phyloP scores from a whole-genome alignment of 495 filamentous ascomycete species.

The Aspergillus sclerotioniger region DNA sequence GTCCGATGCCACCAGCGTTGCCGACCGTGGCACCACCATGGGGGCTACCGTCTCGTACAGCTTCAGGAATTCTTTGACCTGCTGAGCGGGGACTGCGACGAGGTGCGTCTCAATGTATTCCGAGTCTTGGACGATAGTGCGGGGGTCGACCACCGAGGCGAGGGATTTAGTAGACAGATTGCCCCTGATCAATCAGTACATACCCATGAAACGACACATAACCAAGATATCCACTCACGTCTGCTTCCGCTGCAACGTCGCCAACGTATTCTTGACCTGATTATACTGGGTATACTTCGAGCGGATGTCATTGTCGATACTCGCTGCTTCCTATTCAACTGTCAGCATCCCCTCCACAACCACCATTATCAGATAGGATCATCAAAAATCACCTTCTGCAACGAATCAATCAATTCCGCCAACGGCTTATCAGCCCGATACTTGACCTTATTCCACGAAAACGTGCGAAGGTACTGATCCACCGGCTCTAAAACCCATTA shows the following conservation, averaged over 20 bases:
- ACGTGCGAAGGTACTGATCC: conserved; percentile 85
- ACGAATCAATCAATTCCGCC: conserved; percentile 74
- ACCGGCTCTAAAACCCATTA: conserved; percentile 67
- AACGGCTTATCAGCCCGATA: conserved; percentile 90
- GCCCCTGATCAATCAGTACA: conserved; percentile 55
- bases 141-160: conserved; percentile 77
- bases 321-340: conserved; percentile 65
- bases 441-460: conserved; percentile 95
- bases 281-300: conserved; percentile 92
- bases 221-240: conserved; percentile 52
- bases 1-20: conserved; percentile 71
- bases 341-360: conserved; percentile 5
- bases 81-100: conserved; percentile 74
- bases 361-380: not conserved
- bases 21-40: conserved; percentile 88
- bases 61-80: conserved; percentile 81
- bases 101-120: conserved; percentile 97
- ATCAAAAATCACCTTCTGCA: conserved; percentile 69
- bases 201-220: not conserved
- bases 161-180: conserved; percentile 94
- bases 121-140: conserved; percentile 76
- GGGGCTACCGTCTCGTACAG: conserved; percentile 82
- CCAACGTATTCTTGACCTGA: conserved; percentile 75
- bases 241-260: conserved; percentile 78
- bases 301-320: conserved; percentile 92